Conservation (phyloP, 768 basidiomycete genomes). For the Suillus occidentalis region DNA sequence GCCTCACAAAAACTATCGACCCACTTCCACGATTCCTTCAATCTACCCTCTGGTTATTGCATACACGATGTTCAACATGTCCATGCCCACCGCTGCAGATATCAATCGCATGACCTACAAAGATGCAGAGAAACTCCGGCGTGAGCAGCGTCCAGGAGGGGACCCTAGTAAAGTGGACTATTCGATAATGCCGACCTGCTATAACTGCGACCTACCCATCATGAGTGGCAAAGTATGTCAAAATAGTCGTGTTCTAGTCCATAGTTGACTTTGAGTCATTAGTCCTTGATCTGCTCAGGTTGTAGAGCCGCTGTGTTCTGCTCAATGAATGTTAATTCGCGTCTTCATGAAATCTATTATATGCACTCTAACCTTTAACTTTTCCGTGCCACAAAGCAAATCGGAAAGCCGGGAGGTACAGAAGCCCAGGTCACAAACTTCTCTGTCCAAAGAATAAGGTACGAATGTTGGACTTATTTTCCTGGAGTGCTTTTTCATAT, state of each 20-base stretch:
- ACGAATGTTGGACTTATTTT: conserved; percentile 1
- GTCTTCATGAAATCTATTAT: neutral
- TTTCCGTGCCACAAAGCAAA: conserved; percentile 35
- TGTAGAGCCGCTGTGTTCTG: conserved; percentile 32
- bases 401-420: conserved; percentile 33
- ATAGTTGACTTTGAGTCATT: neutral
- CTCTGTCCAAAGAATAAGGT: conserved; percentile 38
- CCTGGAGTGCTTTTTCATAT: neutral
- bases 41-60: neutral
- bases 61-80: conserved; percentile 18
- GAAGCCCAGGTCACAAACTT: conserved; percentile 31
- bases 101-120: conserved; percentile 26
- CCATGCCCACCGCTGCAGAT: conserved; percentile 25
- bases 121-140: conserved; percentile 27
- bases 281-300: conserved; percentile 29
- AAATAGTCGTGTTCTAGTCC: neutral
- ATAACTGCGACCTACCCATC: conserved; percentile 19
- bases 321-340: conserved; percentile 24
- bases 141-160: conserved; percentile 26
- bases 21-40: neutral
- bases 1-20: neutral
- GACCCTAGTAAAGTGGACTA: conserved; percentile 31
- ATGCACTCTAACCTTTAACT: conserved; percentile 1
- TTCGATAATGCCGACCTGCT: conserved; percentile 23
- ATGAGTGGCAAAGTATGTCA: conserved; percentile 21